Evolutionary conservation across 2,329 filamentous ascomycete genomes (phyloP).

Genomic region (Camptophora hylomeconis): DNA sequence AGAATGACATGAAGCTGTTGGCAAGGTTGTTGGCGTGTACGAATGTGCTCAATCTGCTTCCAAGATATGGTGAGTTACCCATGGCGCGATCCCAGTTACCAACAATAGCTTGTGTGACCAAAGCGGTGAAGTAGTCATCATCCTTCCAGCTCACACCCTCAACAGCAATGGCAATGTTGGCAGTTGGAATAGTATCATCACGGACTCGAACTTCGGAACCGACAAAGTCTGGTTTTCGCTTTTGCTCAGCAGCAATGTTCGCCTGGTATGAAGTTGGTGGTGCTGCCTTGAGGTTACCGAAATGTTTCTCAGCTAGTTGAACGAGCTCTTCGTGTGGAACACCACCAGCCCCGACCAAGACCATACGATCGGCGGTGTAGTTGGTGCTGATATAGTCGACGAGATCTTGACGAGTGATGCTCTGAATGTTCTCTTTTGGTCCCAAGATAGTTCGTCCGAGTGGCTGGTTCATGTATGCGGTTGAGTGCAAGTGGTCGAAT

Average conservation of each 20-base stretch:
- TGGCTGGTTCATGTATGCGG: conserved; percentile 91
- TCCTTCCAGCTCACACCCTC: conserved; percentile 99
- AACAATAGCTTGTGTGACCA: conserved; percentile 95
- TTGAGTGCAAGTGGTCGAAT: conserved; percentile 97
- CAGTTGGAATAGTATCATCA: conserved; percentile 89
- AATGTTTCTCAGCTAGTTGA: conserved; percentile 92
- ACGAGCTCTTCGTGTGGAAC: conserved; percentile 90
- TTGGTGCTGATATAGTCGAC: conserved; percentile 97
- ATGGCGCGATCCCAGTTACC: conserved; percentile 99
- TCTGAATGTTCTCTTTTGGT: conserved; percentile 94
- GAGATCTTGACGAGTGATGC: conserved; percentile 84
- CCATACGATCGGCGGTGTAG: conserved; percentile 99
- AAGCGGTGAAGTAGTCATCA: conserved; percentile 95
- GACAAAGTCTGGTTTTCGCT: conserved; percentile 86
- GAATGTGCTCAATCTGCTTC: conserved; percentile 93
- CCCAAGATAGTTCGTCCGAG: conserved; percentile 96
- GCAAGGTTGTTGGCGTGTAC: conserved; percentile 90
- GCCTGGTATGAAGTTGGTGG: conserved; percentile 63
- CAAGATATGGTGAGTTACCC: conserved; percentile 92
- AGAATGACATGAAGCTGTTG: conserved; percentile 99
- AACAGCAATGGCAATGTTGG: conserved; percentile 95
- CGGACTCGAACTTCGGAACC: conserved; percentile 91
- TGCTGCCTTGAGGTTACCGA: conserved; percentile 63
- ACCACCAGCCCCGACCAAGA: conserved; percentile 88
- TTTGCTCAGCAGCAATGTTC: conserved; percentile 56